These are phyloP conservation scores for Warburgia ugandensis DNA, from an alignment of 164 flowering plant species.

Conservation along the genomic window DNA sequence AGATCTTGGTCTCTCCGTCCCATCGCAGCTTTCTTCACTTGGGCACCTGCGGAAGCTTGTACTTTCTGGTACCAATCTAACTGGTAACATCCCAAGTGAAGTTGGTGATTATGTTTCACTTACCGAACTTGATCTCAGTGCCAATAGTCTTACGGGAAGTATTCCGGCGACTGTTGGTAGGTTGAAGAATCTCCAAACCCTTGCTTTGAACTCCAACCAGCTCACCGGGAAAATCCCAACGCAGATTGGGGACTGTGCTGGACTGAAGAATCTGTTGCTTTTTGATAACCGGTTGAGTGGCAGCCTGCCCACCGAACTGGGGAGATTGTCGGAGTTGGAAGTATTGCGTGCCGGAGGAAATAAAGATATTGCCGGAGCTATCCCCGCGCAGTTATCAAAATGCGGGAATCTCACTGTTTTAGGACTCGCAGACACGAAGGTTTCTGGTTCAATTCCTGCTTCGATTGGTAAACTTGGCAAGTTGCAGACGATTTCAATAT, in stretches of 20 bases:
- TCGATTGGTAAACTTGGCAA: constrained; percentile 51
- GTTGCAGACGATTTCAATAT: constrained; percentile 61
- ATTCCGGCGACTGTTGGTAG: constrained; percentile 57
- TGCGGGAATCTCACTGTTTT: constrained; percentile 39
- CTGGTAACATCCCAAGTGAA: constrained; percentile 61
- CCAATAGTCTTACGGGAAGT: constrained; percentile 50
- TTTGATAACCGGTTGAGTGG: constrained; percentile 62
- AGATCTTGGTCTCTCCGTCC: constrained; percentile 36
- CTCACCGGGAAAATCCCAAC: constrained; percentile 63
- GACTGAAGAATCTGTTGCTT: constrained; percentile 39
- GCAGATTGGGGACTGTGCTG: constrained; percentile 43
- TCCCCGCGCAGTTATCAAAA: constrained; percentile 57
- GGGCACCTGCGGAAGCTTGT: constrained; percentile 37
- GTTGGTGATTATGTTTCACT: constrained; percentile 44
- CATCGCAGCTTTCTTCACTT: constrained; percentile 43
- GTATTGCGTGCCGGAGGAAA: constrained; percentile 75
- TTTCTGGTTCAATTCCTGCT: constrained; percentile 48
- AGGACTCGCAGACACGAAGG: constrained; percentile 52
- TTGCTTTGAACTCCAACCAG: constrained; percentile 65
- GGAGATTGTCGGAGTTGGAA: constrained; percentile 39
- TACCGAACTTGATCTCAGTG: constrained; percentile 47
- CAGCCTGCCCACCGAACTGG: constrained; percentile 46
- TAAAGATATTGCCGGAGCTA: constrained; percentile 50
- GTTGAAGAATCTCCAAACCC: constrained; percentile 43
- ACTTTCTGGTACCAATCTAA: constrained; percentile 72